phyloP scores from a whole-genome alignment of 2,329 filamentous ascomycete species.

The Phyllosticta citrichinensis region DNA sequence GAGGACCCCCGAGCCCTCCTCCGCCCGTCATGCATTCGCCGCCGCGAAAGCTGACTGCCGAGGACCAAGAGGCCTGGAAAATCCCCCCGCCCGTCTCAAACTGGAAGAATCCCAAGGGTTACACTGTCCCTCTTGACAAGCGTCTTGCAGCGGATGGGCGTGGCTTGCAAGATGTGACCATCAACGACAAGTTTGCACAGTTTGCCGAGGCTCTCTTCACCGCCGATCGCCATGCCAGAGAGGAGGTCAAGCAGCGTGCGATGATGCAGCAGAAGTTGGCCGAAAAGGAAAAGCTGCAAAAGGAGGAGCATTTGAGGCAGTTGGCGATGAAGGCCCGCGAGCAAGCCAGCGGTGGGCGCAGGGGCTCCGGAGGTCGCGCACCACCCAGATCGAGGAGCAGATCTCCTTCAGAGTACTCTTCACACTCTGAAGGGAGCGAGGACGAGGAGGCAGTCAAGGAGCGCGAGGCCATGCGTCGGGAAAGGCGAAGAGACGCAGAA shows the following conservation, averaged over 20 bases:
- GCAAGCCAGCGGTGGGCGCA: constrained; percentile 49
- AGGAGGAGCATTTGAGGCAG: constrained; percentile 82
- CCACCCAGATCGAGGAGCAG: constrained; percentile 26
- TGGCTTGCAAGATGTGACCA: constrained; percentile 83
- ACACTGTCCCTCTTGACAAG: constrained; percentile 92
- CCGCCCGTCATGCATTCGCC: constrained; percentile 93
- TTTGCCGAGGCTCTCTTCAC: constrained; percentile 92
- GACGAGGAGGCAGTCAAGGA: constrained; percentile 65
- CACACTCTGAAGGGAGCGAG: constrained; percentile 36
- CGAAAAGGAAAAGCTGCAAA: constrained; percentile 90
- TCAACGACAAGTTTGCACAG: constrained; percentile 97
- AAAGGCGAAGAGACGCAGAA: constrained; percentile 73
- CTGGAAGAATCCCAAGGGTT: constrained; percentile 99
- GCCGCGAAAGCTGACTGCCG: constrained; percentile 86
- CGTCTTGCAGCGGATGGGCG: constrained; percentile 87
- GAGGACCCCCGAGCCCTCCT: constrained; percentile 83
- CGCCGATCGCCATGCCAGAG: constrained; percentile 85
- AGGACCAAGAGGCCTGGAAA: constrained; percentile 95
- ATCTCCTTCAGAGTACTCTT: constrained; percentile 34
- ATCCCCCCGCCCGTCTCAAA: constrained; percentile 84
- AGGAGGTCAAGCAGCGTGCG: constrained; percentile 86
- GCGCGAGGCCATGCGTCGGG: constrained; percentile 65
- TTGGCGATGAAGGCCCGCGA: constrained; percentile 87
- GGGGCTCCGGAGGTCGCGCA: constrained; percentile 16
- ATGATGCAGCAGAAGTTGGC: constrained; percentile 93